Conservation (phyloP, 305 asterid species). For the Striga hermonthica region DNA sequence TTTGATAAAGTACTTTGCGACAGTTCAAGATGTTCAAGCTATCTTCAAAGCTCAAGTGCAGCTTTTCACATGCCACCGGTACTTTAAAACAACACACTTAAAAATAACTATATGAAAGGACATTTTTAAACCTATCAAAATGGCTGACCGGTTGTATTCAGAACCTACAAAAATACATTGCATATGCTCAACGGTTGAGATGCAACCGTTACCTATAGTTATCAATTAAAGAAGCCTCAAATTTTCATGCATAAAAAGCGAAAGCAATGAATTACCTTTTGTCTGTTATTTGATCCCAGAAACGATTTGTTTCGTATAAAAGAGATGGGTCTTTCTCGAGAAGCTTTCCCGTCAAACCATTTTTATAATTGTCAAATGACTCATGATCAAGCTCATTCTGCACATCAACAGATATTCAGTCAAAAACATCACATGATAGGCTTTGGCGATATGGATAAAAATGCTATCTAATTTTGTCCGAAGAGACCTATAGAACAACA, state of each 20-base stretch:
- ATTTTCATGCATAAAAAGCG: background rate
- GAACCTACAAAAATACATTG: background rate
- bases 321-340: conserved; percentile 98
- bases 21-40: background rate
- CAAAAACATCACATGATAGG: conserved; percentile 13
- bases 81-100: background rate
- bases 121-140: background rate
- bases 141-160: conserved; percentile 3
- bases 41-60: no score
- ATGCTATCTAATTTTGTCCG: conserved; percentile 6
- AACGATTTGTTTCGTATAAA: conserved; percentile 71
- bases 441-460: conserved; percentile 8
- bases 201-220: conserved; percentile 14
- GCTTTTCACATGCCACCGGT: no score
- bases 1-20: background rate
- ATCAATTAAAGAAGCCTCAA: conserved; percentile 1
- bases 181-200: conserved; percentile 3
- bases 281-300: conserved; percentile 87
- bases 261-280: conserved; percentile 57
- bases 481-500: conserved; percentile 17
- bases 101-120: background rate
- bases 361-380: conserved; percentile 73
- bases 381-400: conserved; percentile 74
- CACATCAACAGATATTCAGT: conserved; percentile 31
- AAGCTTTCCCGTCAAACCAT: conserved; percentile 77